Evolutionary conservation across 179 eudicot species (phyloP).

Genomic region (Carnegiea gigantea): DNA sequence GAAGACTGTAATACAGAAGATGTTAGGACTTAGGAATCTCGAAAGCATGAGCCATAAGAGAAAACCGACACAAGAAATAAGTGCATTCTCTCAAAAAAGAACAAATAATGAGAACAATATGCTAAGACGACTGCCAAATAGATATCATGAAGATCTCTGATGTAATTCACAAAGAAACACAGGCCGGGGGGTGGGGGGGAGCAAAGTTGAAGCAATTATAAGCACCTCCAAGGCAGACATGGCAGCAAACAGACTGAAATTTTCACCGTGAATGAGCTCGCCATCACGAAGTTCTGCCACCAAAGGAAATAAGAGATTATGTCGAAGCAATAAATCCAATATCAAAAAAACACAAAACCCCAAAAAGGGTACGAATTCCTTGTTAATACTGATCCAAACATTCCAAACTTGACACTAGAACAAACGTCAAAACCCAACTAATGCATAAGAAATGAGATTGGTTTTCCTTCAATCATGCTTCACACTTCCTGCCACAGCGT

Average conservation of each 20-base stretch:
- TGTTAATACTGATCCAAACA: neutral
- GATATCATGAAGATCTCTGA: neutral
- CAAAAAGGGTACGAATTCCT: neutral
- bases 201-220: constrained; percentile 17
- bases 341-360: neutral
- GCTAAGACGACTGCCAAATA: neutral
- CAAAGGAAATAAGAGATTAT: constrained; percentile 3
- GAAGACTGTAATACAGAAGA: neutral
- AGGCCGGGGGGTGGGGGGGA: neutral
- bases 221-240: constrained; percentile 99
- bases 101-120: neutral
- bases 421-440: neutral
- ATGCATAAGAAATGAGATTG: neutral
- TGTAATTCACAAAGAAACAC: neutral
- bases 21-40: neutral
- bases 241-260: constrained; percentile 95
- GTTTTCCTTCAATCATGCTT: neutral
- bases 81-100: neutral
- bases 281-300: constrained; percentile 78
- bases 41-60: neutral
- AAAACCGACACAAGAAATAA: neutral
- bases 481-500: neutral
- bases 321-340: constrained; percentile 12
- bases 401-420: neutral
- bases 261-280: constrained; percentile 84